A percentile compares a stretch with the other conserved stretches of the same genome.
Conservation (phyloP, 306 rosid genomes). For the Casuarina glauca region DNA sequence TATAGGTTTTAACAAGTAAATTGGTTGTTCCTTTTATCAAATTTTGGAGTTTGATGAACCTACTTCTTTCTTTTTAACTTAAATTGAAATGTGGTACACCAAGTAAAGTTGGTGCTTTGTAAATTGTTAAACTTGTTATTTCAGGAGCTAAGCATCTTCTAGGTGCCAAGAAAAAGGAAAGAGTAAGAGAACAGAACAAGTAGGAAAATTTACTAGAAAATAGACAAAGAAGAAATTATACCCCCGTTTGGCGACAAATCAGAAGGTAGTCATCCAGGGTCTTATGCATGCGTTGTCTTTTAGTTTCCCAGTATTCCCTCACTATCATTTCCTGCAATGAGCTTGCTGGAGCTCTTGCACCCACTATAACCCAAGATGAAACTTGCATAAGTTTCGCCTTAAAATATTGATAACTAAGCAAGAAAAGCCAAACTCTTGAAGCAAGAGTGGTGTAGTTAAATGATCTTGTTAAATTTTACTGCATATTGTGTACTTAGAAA, state of each 20-base stretch:
- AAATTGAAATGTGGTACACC: no score
- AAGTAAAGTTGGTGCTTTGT: no score
- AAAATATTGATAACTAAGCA: conserved; percentile 2
- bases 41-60: no score
- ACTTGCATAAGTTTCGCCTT: conserved; percentile 3
- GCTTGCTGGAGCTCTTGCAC: conserved; percentile 58
- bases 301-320: conserved; percentile 50
- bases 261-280: conserved; percentile 52
- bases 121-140: no score
- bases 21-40: no score
- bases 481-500: not conserved
- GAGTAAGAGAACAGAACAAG: conserved; percentile 7
- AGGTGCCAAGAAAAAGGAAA: not conserved
- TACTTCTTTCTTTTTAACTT: no score
- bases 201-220: not conserved
- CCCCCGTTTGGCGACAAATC: conserved; percentile 69
- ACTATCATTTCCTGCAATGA: conserved; percentile 50
- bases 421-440: not conserved
- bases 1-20: no score
- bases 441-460: no score
- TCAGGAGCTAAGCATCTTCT: no score
- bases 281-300: conserved; percentile 57
- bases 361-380: conserved; percentile 48
- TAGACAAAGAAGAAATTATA: conserved; percentile 29
- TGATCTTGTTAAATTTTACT: not conserved